Evolutionary conservation across 108 stramenopile species (phyloP), one percentile per base, ranked within the genome.

Genomic region (Nitzschia sp.): DNA sequence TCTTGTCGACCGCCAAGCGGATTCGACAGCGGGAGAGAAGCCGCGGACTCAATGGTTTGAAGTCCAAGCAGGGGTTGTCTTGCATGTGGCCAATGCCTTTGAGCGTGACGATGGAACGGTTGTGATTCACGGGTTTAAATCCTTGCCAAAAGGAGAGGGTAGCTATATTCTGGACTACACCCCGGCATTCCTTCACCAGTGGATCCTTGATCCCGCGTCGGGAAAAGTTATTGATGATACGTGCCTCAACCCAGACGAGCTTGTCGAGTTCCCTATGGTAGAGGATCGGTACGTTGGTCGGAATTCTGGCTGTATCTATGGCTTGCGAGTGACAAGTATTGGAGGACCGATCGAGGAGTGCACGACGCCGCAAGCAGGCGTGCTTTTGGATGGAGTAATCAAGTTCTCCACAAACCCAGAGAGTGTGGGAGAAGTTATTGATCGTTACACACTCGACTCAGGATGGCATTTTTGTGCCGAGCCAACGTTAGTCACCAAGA

Each of bases 261-360:
- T 74, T 21, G 73, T 77, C 11, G 81, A 82, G 51, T 82, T 82
- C 48, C 81, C 81, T 2, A 48, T 66, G 27, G 46, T 78, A n/a
- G 74, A 77, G 13, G 72, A 77, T 48, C 27, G 48, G 18, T 56
- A 45, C 19, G 29, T 55, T 34, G 76, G 76, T 6, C 18, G 3
- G 8, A 32, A 42, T 6, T 31, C 57, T 19, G 27, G 36, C 11
- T 26, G n/a, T 34, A 17, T 17, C n/a, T 82, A 70, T 48, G 61
- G 51, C 2, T 11, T 75, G 1, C 19, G 2, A 25, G 58, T 46
- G 11, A 34, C 28, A 27, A 46, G 48, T 3, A 76, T 82, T 31
- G 81, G 81, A 48, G 77, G 76, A 6, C 81, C 81, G 1, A 28
- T 74, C 36, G 13, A 30, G 13, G 42, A 31, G 15, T 58, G 55